Percentiles rank a stretch among this genome's conserved stretches.
Conservation (phyloP, 2,329 filamentous ascomycete species). For the Ceratocystis papillata region DNA sequence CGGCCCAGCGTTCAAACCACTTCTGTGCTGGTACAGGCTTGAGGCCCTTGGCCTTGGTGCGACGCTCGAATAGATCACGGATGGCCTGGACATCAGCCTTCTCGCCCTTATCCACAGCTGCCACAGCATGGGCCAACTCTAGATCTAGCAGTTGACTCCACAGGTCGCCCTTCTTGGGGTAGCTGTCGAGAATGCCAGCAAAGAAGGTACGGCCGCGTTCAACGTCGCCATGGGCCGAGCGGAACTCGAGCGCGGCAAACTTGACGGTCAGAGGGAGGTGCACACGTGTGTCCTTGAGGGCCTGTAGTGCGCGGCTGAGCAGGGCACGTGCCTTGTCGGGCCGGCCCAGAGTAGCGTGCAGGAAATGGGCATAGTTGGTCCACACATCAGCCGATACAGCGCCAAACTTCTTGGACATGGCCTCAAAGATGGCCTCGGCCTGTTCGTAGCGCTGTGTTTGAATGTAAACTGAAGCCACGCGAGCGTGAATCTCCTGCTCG, state of each 20-base stretch:
- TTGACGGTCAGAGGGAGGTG: constrained; percentile 64
- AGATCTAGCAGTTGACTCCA: constrained; percentile 89
- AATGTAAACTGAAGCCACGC: constrained; percentile 88
- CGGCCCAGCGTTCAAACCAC: constrained; percentile 85
- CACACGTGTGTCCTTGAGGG: constrained; percentile 53
- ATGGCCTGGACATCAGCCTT: constrained; percentile 48
- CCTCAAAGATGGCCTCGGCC: constrained; percentile 79
- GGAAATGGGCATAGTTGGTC: constrained; percentile 90
- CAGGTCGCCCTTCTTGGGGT: constrained; percentile 79
- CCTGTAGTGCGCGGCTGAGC: constrained; percentile 73
- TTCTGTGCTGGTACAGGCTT: constrained; percentile 75
- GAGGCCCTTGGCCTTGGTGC: constrained; percentile 55
- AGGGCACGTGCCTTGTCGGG: constrained; percentile 67
- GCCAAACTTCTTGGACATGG: constrained; percentile 80
- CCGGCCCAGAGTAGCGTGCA: constrained; percentile 61
- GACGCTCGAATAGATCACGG: constrained; percentile 71
- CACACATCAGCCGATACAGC: constrained; percentile 70
- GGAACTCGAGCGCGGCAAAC: constrained; percentile 88
- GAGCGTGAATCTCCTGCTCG: constrained; percentile 76
- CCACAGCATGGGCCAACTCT: constrained; percentile 55
- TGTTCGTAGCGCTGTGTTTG: constrained; percentile 78
- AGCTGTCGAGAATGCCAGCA: constrained; percentile 71
- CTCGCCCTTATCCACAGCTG: constrained; percentile 43
- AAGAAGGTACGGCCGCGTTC: constrained; percentile 94
- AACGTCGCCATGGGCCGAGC: constrained; percentile 65